Evolutionary conservation across 225 moss, liverwort and hornwort species (phyloP).

Genomic region (Straminergon stramineum): DNA sequence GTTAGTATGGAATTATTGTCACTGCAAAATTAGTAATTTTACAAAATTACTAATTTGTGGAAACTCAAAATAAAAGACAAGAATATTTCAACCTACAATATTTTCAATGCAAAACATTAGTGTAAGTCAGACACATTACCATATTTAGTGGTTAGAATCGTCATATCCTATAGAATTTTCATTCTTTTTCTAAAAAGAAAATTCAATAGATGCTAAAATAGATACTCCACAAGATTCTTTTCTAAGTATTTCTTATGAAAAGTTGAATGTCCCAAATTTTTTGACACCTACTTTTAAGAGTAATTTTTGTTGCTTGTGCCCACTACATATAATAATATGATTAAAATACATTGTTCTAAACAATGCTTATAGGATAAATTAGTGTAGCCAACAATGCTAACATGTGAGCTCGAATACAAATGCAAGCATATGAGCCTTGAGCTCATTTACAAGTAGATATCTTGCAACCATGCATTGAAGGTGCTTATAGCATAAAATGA

Average conservation of each 20-base stretch:
- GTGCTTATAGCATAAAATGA: no score
- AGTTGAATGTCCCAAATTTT: neutral
- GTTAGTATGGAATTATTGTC: no score
- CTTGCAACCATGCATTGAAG: neutral
- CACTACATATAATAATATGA: fast-evolving
- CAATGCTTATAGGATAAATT: neutral
- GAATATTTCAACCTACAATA: neutral
- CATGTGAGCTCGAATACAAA: neutral
- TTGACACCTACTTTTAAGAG: no score
- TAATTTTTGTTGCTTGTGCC: neutral
- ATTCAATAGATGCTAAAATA: neutral
- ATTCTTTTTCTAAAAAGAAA: neutral
- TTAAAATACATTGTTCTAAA: neutral
- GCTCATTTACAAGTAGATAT: neutral
- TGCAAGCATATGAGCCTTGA: neutral
- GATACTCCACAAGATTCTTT: neutral
- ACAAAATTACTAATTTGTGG: neutral
- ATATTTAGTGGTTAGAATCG: neutral
- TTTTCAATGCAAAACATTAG: neutral
- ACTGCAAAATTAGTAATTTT: neutral
- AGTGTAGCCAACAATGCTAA: neutral
- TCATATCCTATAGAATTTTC: neutral
- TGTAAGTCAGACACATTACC: neutral
- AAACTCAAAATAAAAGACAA: neutral
- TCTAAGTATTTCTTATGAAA: neutral